Conservation (phyloP, 2,329 filamentous ascomycete species). For the Fusarium praegraminearum region DNA sequence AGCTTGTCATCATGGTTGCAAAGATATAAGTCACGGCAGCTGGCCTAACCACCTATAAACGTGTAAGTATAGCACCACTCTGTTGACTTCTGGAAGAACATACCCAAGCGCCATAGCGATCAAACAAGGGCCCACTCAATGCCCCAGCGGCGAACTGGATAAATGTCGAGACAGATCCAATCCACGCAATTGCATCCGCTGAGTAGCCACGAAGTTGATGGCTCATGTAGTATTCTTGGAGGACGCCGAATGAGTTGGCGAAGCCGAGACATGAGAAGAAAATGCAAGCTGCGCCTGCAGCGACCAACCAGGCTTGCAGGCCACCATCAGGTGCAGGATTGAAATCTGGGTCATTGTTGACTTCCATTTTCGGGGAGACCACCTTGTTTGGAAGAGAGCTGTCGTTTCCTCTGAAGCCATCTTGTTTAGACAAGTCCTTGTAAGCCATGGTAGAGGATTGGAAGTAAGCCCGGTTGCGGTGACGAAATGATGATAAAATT, state of each 20-base stretch:
- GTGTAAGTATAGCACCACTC: rapidly evolving
- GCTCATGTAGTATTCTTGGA: constrained; percentile 58
- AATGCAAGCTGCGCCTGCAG: constrained; percentile 50
- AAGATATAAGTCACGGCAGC: constrained; percentile 33
- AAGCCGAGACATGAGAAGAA: constrained; percentile 58
- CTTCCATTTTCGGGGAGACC: rapidly evolving
- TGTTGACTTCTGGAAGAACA: rapidly evolving
- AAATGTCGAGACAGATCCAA: constrained; percentile 55
- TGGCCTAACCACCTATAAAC: constrained; percentile 20
- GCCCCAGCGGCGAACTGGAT: constrained; percentile 51
- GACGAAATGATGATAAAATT: background rate
- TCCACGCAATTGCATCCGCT: constrained; percentile 56
- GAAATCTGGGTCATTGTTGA: rapidly evolving
- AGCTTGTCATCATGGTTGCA: constrained; percentile 38
- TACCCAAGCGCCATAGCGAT: constrained; percentile 40
- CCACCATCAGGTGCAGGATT: constrained; percentile 50
- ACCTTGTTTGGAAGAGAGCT: rapidly evolving
- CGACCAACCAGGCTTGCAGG: constrained; percentile 57
- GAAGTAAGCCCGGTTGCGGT: background rate
- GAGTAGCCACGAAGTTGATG: constrained; percentile 51
- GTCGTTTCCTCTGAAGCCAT: rapidly evolving
- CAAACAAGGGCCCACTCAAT: constrained; percentile 37
- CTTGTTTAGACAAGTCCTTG: background rate
- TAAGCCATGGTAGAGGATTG: background rate
- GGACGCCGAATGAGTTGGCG: constrained; percentile 59